These are phyloP conservation scores for Saccharomyces pastorianus DNA, from an alignment of 1,139 yeast genomes.

Conservation along the genomic window DNA sequence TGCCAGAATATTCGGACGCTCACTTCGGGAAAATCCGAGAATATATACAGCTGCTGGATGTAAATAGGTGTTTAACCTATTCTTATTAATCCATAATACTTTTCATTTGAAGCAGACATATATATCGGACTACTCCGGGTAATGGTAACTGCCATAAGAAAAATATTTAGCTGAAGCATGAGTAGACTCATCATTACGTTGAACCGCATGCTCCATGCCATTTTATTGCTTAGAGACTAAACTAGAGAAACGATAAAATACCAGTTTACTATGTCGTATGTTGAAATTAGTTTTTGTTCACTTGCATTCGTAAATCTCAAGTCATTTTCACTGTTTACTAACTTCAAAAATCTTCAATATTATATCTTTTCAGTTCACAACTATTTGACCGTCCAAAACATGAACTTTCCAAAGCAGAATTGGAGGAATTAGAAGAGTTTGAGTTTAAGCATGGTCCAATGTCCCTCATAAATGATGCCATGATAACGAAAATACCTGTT, in stretches of 20 bases:
- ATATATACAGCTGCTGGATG: no score
- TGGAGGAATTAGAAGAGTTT: conserved; percentile 76
- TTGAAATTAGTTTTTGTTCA: not conserved
- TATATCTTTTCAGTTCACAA: conserved; percentile 41
- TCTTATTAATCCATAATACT: no score
- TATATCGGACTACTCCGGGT: no score
- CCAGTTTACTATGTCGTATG: not conserved
- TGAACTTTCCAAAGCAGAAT: conserved; percentile 74
- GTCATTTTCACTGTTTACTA: not conserved
- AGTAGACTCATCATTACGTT: no score
- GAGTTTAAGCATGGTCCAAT: conserved; percentile 90
- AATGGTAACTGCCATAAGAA: no score
- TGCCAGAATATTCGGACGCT: no score
- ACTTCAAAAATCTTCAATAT: not conserved
- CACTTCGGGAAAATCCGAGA: no score
- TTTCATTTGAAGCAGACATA: no score
- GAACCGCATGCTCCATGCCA: no score
- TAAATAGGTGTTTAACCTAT: no score
- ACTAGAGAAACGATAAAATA: not conserved
- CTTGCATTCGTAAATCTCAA: not conserved
- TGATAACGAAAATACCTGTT: conserved; percentile 65
- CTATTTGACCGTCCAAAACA: conserved; percentile 63
- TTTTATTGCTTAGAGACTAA: no score
- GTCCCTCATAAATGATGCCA: conserved; percentile 74
- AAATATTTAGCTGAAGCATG: no score